Percentiles rank a stretch among this genome's conserved stretches.
phyloP scores from a whole-genome alignment of 805 yeast genomes.

The Candida montana region DNA sequence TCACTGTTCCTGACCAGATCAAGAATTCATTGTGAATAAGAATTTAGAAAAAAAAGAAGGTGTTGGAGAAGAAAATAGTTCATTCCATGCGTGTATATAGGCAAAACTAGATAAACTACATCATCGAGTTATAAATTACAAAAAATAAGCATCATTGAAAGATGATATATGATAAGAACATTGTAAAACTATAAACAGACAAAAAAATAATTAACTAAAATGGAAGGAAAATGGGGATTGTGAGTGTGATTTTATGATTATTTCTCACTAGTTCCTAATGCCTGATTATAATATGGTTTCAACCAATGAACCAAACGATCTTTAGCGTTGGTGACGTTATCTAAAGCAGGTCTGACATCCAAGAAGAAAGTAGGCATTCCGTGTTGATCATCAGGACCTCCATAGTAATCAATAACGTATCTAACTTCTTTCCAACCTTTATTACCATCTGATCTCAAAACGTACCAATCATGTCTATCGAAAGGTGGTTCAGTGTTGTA shows the following conservation, averaged over 20 bases:
- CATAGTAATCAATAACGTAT: conserved; percentile 91
- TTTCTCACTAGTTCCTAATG: conserved; percentile 37
- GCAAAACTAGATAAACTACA: too few relatives aligned
- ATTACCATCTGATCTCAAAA: conserved; percentile 54
- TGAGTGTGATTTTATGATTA: too few relatives aligned
- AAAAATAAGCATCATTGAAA: too few relatives aligned
- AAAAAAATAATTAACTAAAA: background rate
- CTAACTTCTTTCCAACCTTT: conserved; percentile 65
- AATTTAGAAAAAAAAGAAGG: too few relatives aligned
- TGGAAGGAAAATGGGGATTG: too few relatives aligned
- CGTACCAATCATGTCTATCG: conserved; percentile 99
- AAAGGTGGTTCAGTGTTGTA: conserved; percentile 84
- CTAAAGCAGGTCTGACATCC: conserved; percentile 95
- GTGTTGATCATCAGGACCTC: conserved; percentile 87
- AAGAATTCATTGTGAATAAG: background rate
- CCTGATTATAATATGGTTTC: conserved; percentile 60
- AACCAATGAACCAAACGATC: conserved; percentile 72
- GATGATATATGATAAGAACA: too few relatives aligned
- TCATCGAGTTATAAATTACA: too few relatives aligned
- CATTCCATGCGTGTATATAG: too few relatives aligned
- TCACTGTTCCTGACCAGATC: conserved; percentile 16
- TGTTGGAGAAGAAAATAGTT: too few relatives aligned
- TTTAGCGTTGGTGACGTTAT: conserved; percentile 50
- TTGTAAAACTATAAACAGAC: too few relatives aligned
- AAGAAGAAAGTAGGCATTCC: conserved; percentile 89